Percentiles rank a stretch among this genome's conserved stretches.
phyloP scores from a whole-genome alignment of 2,329 filamentous ascomycete species.

The Aspergillus aculeatinus region DNA sequence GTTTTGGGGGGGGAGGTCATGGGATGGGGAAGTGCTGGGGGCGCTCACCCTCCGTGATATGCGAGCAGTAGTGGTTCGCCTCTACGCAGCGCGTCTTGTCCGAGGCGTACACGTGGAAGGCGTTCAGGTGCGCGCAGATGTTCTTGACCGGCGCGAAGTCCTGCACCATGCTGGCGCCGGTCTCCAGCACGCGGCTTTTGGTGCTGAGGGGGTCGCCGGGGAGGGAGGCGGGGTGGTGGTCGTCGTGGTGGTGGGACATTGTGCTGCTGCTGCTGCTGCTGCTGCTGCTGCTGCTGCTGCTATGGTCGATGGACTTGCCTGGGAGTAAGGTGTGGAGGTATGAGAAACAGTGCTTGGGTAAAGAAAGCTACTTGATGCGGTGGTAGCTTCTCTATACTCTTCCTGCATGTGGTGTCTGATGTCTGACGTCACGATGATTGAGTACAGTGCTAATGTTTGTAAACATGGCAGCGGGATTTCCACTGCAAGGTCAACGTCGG shows the following conservation, averaged over 20 bases:
- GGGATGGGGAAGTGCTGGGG: too few relatives aligned
- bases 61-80: constrained; percentile 81
- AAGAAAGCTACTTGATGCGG: too few relatives aligned
- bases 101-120: constrained; percentile 79
- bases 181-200: constrained; percentile 41
- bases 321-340: too few relatives aligned
- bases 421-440: constrained; percentile 34
- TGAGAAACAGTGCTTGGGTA: too few relatives aligned
- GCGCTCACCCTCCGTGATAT: constrained; percentile 60
- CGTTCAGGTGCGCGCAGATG: constrained; percentile 80
- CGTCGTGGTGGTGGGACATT: constrained; percentile 7
- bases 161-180: constrained; percentile 38
- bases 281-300: too few relatives aligned
- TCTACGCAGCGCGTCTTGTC: constrained; percentile 70
- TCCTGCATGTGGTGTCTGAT: not conserved
- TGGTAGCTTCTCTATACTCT: not conserved
- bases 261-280: not conserved
- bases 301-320: too few relatives aligned
- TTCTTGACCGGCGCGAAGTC: constrained; percentile 68
- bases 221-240: constrained; percentile 10
- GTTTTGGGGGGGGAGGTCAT: not conserved
- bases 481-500: not conserved
- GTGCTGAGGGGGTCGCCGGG: constrained; percentile 34
- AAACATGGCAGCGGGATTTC: not conserved
- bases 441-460: not conserved